Base-by-base conservation (phyloP, 306 rosid species). In the Malus sylvestris region DNA sequence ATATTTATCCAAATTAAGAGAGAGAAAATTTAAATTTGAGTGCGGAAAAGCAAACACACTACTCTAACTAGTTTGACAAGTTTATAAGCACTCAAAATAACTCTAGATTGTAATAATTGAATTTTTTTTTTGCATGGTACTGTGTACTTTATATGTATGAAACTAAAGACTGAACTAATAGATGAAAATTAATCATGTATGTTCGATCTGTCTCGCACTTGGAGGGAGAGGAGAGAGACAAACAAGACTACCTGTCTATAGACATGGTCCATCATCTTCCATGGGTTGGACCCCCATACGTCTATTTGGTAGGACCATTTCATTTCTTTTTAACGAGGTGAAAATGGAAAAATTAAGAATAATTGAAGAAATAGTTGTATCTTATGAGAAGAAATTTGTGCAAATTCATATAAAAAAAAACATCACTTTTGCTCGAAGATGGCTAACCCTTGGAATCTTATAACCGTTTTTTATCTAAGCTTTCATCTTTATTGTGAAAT, bases 171-270 rank as follows among this genome's bases (percentile, higher is more conserved):
- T 63, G 68, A 32, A 15, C 30, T 30, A 15, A 63, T 30, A 30
- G 42, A 2, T 63, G 42, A 63, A 63, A 29, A n/a, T 18, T 13
- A 10, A n/a, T 23, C 70, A 40, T 22, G 59, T 44, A 75, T 88
- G 76, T 83, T 66, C 85, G 80, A 86, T 66, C 85, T 89, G 91
- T 85, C 79, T 80, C 80, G 83, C 89, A 85, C 89, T 87, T 32
- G 77, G 52, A 38, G 55, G 58, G 38, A 11, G 59, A 53, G 59
- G 23, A 67, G 60, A 27, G 33, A 44, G 74, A 42, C 16, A 45
- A 79, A 72, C 59, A 85, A 70, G 55, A 83, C 79, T 70, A 83
- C 72, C 72, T 74, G 69, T 76, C 44, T 30, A 18, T 32, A 8
- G 22, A 5, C 73, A 52, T 49, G 67, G 80, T 61, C 76, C 81